phyloP scores from a whole-genome alignment of 2,329 filamentous ascomycete species.

The Neopestalotiopsis sp. region DNA sequence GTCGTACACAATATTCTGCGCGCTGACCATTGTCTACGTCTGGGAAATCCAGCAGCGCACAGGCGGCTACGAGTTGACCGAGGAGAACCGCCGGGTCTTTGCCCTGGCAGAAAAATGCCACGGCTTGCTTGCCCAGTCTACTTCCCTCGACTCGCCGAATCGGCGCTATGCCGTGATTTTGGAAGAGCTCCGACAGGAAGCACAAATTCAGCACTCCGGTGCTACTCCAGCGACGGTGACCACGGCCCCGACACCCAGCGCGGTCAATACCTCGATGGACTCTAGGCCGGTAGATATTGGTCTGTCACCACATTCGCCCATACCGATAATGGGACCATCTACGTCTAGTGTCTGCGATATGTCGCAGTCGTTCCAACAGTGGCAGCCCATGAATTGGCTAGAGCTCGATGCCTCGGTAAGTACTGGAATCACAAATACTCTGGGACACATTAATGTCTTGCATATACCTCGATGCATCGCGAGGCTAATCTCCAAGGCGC shows the following conservation, averaged over 20 bases:
- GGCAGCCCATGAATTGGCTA: background rate
- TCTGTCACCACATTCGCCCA: background rate
- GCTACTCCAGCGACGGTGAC: background rate
- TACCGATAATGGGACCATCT: background rate
- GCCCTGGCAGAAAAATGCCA: slow-evolving; percentile 3
- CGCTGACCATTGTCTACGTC: background rate
- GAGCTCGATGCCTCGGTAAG: slow-evolving; percentile 1
- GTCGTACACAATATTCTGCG: background rate
- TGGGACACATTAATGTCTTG: background rate
- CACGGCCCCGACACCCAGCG: background rate
- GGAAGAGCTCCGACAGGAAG: background rate
- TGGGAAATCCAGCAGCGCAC: slow-evolving; percentile 4
- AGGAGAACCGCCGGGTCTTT: background rate
- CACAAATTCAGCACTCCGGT: background rate
- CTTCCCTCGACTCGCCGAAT: background rate
- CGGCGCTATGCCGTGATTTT: background rate
- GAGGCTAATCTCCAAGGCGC: background rate
- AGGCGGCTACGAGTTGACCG: background rate
- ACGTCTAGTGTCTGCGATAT: background rate
- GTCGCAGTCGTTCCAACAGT: background rate
- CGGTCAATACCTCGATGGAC: background rate
- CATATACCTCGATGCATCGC: background rate
- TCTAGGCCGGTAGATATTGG: background rate
- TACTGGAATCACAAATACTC: background rate
- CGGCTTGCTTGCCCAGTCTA: background rate